A percentile compares a stretch with the other conserved stretches of the same genome.
phyloP scores from a whole-genome alignment of 2,329 filamentous ascomycete genomes.

The Cercospora nicotianae region DNA sequence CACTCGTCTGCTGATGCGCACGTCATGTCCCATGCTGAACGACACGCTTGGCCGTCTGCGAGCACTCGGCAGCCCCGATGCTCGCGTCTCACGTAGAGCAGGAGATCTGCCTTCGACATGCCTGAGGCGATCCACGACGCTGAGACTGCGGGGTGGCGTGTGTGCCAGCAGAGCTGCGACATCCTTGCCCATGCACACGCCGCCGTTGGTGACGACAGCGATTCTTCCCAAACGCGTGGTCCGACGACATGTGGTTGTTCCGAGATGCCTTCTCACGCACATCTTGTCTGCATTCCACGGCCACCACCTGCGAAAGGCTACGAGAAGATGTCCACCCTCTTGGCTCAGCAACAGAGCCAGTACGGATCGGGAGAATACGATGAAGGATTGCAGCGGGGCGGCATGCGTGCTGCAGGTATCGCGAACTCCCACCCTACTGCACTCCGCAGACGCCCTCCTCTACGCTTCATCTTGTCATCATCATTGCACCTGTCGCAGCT shows the following conservation, averaged over 20 bases:
- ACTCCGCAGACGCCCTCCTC: background rate
- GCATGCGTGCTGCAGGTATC: background rate
- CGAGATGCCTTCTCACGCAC: background rate
- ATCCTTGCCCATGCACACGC: background rate
- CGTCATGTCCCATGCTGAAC: background rate
- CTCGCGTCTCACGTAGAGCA: background rate
- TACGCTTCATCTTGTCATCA: background rate
- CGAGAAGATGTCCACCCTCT: too few relatives aligned
- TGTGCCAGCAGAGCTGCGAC: background rate
- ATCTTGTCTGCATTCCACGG: background rate
- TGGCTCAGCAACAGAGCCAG: background rate
- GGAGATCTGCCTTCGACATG: background rate
- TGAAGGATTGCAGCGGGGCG: background rate
- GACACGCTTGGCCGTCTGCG: background rate
- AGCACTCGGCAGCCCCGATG: background rate
- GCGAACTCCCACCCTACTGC: background rate
- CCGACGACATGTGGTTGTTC: background rate
- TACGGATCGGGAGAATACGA: background rate
- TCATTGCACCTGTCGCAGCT: background rate
- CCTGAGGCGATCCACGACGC: constrained; percentile 2
- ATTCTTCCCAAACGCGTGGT: background rate
- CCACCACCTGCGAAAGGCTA: too few relatives aligned
- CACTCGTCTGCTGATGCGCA: background rate
- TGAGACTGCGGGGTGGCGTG: background rate
- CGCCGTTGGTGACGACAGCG: background rate